These are phyloP conservation scores for Cucurbita moschata DNA, from an alignment of 306 rosid species.

Conservation along the genomic window DNA sequence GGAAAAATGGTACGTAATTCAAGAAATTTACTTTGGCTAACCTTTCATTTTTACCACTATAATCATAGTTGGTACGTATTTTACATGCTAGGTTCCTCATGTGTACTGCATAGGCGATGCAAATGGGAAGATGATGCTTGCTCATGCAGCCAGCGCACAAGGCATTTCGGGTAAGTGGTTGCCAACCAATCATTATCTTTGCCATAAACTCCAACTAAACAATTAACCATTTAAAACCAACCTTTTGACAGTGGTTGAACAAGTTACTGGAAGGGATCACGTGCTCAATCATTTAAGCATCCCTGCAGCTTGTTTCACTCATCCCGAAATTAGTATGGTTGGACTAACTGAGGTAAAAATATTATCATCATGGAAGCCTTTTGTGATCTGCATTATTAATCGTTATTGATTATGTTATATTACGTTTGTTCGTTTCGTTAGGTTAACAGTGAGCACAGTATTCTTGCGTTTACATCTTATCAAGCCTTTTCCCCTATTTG, in stretches of 20 bases:
- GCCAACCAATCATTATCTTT: constrained; percentile 1
- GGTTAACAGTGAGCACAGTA: background rate
- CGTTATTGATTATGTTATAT: background rate
- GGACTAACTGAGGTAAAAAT: constrained; percentile 72
- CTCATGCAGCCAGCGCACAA: constrained; percentile 98
- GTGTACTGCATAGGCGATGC: constrained; percentile 92
- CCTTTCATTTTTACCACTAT: background rate
- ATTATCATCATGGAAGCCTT: background rate
- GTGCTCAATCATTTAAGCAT: constrained; percentile 73
- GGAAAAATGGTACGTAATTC: constrained; percentile 56
- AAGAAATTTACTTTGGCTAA: constrained; percentile 7
- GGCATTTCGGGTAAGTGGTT: constrained; percentile 65
- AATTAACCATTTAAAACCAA: background rate
- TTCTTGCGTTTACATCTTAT: background rate
- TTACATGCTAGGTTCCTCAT: constrained; percentile 63
- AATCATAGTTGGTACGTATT: constrained; percentile 15
- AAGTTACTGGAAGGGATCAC: constrained; percentile 66
- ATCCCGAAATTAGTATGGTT: constrained; percentile 54
- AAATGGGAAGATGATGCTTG: constrained; percentile 96
- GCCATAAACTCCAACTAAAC: background rate
- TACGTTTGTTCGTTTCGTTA: background rate
- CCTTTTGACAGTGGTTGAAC: constrained; percentile 62
- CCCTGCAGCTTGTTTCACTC: constrained; percentile 70
- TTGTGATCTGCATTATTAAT: background rate
- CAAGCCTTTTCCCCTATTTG: background rate